A percentile compares a stretch with the other conserved stretches of the same genome.
Evolutionary conservation across 495 filamentous ascomycete genomes (phyloP).

Genomic region (Tuber microsphaerosporum): DNA sequence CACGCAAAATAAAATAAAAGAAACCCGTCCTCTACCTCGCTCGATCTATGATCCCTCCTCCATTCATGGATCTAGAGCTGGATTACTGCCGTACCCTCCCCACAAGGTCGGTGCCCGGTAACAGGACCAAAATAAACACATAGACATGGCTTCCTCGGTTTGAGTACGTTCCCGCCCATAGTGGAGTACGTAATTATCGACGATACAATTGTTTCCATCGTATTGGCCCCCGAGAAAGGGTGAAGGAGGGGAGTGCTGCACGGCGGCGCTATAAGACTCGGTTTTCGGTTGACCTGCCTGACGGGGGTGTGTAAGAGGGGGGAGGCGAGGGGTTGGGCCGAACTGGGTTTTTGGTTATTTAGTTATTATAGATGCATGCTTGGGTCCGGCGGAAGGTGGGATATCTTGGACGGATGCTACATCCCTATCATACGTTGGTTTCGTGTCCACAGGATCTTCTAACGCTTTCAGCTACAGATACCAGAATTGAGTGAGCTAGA

Average conservation of each 20-base stretch:
- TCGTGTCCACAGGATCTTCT: not conserved
- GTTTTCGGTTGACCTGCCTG: too few species aligned
- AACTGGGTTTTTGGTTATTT: not conserved
- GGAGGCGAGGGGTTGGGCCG: not conserved
- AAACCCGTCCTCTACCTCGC: conserved; percentile 37
- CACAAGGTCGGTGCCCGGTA: conserved; percentile 1
- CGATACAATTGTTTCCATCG: conserved; percentile 20
- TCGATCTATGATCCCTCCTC: conserved; percentile 33
- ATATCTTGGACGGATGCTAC: not conserved
- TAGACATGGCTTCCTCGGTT: conserved; percentile 30
- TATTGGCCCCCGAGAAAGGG: not conserved
- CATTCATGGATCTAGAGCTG: conserved; percentile 38
- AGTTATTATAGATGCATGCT: not conserved
- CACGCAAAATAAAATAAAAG: not conserved
- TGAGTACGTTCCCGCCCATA: conserved; percentile 38
- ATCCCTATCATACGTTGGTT: not conserved
- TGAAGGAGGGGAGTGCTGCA: not conserved
- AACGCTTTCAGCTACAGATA: not conserved
- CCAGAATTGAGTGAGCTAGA: not conserved
- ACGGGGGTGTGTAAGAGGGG: not conserved
- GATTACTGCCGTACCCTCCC: conserved; percentile 21
- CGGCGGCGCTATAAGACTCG: not conserved
- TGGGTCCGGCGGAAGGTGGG: not conserved
- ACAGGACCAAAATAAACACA: conserved; percentile 31
- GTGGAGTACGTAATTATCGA: conserved; percentile 37